Conservation (phyloP, 768 basidiomycete species). For the Termitomyces sp. region DNA sequence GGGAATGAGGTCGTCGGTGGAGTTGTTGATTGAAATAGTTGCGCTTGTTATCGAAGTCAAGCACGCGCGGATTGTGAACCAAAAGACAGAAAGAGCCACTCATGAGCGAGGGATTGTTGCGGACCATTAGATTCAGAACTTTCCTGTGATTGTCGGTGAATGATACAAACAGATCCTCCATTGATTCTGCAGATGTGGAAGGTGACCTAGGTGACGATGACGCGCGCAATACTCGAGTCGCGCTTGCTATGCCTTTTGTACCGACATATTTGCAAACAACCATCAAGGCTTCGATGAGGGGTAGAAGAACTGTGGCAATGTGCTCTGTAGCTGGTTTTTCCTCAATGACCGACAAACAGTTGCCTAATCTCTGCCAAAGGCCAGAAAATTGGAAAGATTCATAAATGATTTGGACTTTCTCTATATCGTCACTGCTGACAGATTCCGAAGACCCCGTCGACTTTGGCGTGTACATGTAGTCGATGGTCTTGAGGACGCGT, state of each 20-base stretch:
- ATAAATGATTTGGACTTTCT: conserved; percentile 86
- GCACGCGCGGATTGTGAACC: conserved; percentile 91
- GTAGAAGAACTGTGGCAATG: conserved; percentile 87
- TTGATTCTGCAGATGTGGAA: conserved; percentile 63
- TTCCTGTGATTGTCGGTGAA: conserved; percentile 95
- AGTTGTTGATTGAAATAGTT: conserved; percentile 93
- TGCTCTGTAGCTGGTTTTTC: conserved; percentile 77
- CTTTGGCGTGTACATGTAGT: conserved; percentile 86
- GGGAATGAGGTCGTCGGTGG: conserved; percentile 71
- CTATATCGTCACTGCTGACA: conserved; percentile 49
- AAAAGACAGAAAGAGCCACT: conserved; percentile 96
- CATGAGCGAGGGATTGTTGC: conserved; percentile 97
- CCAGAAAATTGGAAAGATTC: conserved; percentile 87
- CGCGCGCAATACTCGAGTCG: conserved; percentile 51
- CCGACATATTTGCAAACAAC: conserved; percentile 96
- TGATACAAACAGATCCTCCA: conserved; percentile 87
- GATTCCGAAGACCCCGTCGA: conserved; percentile 30
- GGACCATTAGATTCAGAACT: conserved; percentile 94
- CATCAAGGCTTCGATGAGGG: conserved; percentile 95
- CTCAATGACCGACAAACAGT: conserved; percentile 81
- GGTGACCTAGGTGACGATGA: conserved; percentile 69
- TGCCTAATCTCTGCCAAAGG: conserved; percentile 87
- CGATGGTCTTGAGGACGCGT: conserved; percentile 93
- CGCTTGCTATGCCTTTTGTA: conserved; percentile 43
- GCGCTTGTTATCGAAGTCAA: conserved; percentile 99